Percentiles rank a stretch among this genome's conserved stretches.
Evolutionary conservation across 2,329 filamentous ascomycete species (phyloP).

Genomic region (Sclerotinia spermophila): DNA sequence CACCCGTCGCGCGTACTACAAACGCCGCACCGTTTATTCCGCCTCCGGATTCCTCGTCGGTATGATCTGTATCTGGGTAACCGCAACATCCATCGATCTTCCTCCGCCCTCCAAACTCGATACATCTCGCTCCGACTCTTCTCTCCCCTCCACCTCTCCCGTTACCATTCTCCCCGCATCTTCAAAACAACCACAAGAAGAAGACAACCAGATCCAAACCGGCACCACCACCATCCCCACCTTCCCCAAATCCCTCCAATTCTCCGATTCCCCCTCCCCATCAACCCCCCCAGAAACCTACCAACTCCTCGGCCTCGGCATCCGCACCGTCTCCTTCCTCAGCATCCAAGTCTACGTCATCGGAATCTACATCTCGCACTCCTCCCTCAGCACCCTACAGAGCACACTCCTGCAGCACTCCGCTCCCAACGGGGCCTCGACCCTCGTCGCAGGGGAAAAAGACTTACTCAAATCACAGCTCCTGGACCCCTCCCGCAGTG

Average conservation of each 20-base stretch:
- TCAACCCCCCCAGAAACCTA: constrained; percentile 71
- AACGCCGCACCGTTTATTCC: constrained; percentile 34
- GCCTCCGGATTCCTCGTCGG: constrained; percentile 30
- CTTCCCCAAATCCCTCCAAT: constrained; percentile 71
- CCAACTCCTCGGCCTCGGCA: constrained; percentile 81
- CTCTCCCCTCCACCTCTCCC: constrained; percentile 40
- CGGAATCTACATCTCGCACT: constrained; percentile 82
- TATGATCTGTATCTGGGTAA: constrained; percentile 36
- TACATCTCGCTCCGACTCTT: constrained; percentile 15
- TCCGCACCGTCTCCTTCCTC: constrained; percentile 86
- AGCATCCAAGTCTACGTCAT: constrained; percentile 92
- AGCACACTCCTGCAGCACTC: constrained; percentile 70
- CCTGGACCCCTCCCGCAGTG: constrained; percentile 64
- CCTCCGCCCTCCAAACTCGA: constrained; percentile 21
- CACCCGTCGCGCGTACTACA: constrained; percentile 31
- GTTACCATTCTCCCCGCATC: constrained; percentile 34
- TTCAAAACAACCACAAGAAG: constrained; percentile 14
- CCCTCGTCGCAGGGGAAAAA: constrained; percentile 78
- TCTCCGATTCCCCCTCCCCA: constrained; percentile 77
- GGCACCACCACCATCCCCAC: constrained; percentile 36
- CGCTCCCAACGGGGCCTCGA: constrained; percentile 68
- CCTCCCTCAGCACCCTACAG: constrained; percentile 79
- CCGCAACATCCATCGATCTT: constrained; percentile 33
- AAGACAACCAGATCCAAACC: constrained; percentile 41
- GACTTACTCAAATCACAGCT: constrained; percentile 65